Evolutionary conservation across 345 rosid genomes (phyloP).

Genomic region (Punica granatum): DNA sequence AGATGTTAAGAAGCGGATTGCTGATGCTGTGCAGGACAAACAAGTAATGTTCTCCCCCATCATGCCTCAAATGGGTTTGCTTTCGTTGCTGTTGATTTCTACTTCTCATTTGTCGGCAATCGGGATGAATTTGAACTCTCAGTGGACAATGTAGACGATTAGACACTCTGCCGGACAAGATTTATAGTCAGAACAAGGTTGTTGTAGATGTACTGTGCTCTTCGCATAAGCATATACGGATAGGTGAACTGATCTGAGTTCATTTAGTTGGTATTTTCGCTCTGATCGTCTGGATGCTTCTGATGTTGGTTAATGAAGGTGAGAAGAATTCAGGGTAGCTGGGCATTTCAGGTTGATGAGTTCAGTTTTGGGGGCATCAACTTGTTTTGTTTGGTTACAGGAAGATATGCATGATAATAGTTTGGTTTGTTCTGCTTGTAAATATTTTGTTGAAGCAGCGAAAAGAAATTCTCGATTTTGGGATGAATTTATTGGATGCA

Average conservation of each 20-base stretch:
- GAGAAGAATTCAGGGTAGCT: neutral
- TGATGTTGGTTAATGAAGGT: neutral
- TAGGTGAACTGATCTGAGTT: neutral
- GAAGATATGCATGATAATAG: no score
- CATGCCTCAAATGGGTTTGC: neutral
- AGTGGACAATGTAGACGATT: neutral
- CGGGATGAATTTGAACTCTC: neutral
- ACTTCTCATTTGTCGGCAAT: no score
- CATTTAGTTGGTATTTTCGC: neutral
- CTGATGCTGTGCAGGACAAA: constrained; percentile 67
- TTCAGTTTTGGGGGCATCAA: neutral
- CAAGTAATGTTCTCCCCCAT: constrained; percentile 33
- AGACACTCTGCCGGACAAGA: neutral
- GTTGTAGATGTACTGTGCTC: neutral
- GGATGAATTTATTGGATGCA: neutral
- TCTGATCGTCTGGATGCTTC: neutral
- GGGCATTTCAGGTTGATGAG: no score
- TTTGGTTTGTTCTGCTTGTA: no score
- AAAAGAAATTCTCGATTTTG: neutral
- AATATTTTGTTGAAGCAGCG: neutral
- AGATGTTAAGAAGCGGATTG: constrained; percentile 78
- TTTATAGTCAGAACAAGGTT: neutral
- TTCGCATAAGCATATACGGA: neutral
- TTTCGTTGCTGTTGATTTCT: no score
- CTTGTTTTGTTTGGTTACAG: no score